phyloP scores from a whole-genome alignment of 169 alveolate genomes.

The Blepharisma undulans region DNA sequence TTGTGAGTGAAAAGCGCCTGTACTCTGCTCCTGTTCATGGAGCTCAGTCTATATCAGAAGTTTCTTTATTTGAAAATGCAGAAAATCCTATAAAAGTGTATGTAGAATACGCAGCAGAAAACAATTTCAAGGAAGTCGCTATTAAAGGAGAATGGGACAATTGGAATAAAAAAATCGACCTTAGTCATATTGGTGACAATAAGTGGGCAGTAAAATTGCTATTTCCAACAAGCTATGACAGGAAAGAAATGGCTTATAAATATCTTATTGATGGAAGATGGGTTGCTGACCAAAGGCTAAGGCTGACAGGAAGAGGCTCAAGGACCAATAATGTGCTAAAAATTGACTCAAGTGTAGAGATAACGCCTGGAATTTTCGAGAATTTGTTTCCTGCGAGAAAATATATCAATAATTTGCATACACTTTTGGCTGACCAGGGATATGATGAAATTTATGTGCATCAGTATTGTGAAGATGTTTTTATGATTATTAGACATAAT shows the following conservation, averaged over 20 bases:
- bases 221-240: neutral
- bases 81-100: neutral
- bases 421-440: slow-evolving; percentile 57
- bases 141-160: slow-evolving; percentile 84
- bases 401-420: slow-evolving; percentile 75
- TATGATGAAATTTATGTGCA: slow-evolving; percentile 55
- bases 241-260: slow-evolving; percentile 73
- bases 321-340: slow-evolving; percentile 74
- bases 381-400: slow-evolving; percentile 73
- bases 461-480: slow-evolving; percentile 49
- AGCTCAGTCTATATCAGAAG: neutral
- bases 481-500: slow-evolving; percentile 55
- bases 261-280: slow-evolving; percentile 85
- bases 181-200: slow-evolving; percentile 50
- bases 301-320: slow-evolving; percentile 70
- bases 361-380: neutral
- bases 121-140: neutral
- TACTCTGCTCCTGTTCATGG: slow-evolving; percentile 43
- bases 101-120: neutral
- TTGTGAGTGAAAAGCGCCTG: slow-evolving; percentile 85
- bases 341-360: neutral
- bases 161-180: slow-evolving; percentile 76
- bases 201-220: slow-evolving; percentile 33
- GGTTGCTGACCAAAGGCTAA: slow-evolving; percentile 74
- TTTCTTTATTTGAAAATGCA: neutral